Conservation (phyloP, 208 protist genomes). For the Acanthamoeba sp. region DNA sequence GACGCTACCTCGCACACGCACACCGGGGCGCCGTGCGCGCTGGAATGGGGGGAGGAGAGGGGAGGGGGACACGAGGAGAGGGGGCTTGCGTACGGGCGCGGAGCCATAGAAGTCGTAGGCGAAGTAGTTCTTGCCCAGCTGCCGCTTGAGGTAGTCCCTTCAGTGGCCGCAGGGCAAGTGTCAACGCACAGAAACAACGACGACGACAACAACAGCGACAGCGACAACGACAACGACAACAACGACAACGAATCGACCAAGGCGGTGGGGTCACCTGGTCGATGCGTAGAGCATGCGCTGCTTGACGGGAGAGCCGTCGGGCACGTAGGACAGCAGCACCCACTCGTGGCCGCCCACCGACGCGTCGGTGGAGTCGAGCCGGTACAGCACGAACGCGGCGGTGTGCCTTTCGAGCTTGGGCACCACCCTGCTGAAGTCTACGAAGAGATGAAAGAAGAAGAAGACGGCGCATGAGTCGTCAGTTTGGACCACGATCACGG, state of each 20-base stretch:
- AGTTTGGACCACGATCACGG: background rate
- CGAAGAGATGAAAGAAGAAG: too few relatives aligned
- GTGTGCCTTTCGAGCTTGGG: background rate
- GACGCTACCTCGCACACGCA: too few relatives aligned
- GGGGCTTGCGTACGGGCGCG: background rate
- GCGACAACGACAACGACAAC: too few relatives aligned
- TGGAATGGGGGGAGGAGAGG: background rate
- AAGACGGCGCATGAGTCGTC: background rate
- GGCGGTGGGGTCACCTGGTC: background rate
- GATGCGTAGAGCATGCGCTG: conserved; percentile 50
- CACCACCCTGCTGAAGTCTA: background rate
- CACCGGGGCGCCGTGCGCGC: too few relatives aligned
- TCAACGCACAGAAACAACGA: background rate
- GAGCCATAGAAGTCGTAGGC: conserved; percentile 40
- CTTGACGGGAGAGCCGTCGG: conserved; percentile 55
- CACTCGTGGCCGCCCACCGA: conserved; percentile 15
- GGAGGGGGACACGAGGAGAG: background rate
- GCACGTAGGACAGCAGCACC: conserved; percentile 38
- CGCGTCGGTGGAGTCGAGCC: background rate
- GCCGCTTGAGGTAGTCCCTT: conserved; percentile 24
- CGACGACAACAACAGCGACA: too few relatives aligned
- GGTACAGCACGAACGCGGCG: background rate
- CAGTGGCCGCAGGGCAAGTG: background rate
- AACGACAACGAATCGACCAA: background rate
- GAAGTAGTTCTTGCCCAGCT: conserved; percentile 64